Conservation (phyloP, 202 grass and related monocot species). For the Zizania palustris region DNA sequence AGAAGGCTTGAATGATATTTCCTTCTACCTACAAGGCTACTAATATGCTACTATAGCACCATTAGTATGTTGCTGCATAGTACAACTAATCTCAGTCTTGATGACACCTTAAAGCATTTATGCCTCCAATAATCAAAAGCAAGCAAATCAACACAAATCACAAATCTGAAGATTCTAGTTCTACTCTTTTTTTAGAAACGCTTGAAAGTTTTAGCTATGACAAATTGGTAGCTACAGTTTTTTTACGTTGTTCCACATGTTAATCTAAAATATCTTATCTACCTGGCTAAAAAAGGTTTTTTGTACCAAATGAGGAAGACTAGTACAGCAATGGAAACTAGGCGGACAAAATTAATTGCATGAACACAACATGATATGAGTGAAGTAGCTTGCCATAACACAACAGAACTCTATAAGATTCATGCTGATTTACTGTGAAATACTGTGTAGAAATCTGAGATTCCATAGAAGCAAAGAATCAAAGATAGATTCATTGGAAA, state of each 20-base stretch:
- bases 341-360: not conserved
- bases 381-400: constrained; percentile 1
- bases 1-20: not conserved
- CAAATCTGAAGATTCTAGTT: not conserved
- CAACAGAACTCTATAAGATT: constrained; percentile 11
- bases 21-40: not conserved
- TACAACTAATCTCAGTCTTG: constrained; percentile 5
- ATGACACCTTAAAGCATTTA: not conserved
- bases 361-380: not conserved
- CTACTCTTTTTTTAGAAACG: not conserved
- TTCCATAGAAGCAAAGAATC: constrained; percentile 15
- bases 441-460: not conserved
- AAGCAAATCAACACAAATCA: constrained; percentile 6
- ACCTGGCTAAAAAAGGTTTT: not conserved
- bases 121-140: not conserved
- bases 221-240: constrained; percentile 13
- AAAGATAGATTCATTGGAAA: not conserved
- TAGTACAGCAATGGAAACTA: constrained; percentile 6
- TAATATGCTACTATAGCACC: too few species aligned
- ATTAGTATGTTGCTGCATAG: not conserved
- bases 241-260: not conserved
- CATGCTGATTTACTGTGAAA: not conserved
- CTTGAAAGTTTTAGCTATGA: not conserved
- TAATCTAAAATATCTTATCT: constrained; percentile 12
- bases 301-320: constrained; percentile 1